Evolutionary conservation across 441 rosid genomes (phyloP).

Genomic region (Jatropha multifida): DNA sequence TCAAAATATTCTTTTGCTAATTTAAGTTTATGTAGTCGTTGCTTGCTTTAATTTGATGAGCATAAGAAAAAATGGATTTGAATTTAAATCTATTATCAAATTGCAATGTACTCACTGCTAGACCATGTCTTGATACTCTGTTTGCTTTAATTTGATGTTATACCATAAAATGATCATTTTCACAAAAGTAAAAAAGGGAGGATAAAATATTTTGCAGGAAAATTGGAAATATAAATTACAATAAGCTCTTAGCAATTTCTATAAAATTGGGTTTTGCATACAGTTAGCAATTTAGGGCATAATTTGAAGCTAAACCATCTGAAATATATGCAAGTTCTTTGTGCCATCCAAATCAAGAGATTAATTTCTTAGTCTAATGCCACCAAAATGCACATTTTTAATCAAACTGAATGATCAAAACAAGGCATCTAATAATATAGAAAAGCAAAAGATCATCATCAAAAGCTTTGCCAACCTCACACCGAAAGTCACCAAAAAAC

Average conservation of each 20-base stretch:
- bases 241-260: too few relatives aligned
- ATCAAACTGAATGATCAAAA: constrained; percentile 2
- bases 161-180: too few relatives aligned
- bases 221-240: not conserved
- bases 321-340: not conserved
- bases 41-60: too few relatives aligned
- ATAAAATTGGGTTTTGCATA: not conserved
- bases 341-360: not conserved
- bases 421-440: constrained; percentile 27
- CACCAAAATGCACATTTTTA: constrained; percentile 6
- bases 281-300: not conserved
- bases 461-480: constrained; percentile 20
- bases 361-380: not conserved
- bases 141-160: too few relatives aligned
- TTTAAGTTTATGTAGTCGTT: too few relatives aligned
- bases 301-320: not conserved
- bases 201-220: not conserved
- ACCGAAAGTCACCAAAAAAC: constrained; percentile 28
- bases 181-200: too few relatives aligned
- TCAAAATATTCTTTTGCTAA: too few relatives aligned
- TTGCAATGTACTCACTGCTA: too few relatives aligned
- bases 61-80: too few relatives aligned
- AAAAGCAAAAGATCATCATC: constrained; percentile 18
- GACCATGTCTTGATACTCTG: too few relatives aligned
- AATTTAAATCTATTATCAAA: too few relatives aligned